Evolutionary conservation across 345 rosid genomes (phyloP).

Genomic region (Lenwebbia sp.): DNA sequence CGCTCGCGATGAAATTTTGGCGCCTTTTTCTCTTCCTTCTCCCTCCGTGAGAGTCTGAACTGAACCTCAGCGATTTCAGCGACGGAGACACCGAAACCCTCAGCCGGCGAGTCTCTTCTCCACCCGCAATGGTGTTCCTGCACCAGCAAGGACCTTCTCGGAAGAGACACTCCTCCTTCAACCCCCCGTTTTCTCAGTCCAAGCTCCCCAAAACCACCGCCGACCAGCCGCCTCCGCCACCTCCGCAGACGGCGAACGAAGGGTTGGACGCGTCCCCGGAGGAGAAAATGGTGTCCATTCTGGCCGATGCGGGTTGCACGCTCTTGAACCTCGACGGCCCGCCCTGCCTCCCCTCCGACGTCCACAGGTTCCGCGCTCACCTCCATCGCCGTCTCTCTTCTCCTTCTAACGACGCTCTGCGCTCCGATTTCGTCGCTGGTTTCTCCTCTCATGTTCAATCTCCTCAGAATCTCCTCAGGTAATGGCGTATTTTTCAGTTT

Average conservation of each 20-base stretch:
- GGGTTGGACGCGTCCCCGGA: background rate
- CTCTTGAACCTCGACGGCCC: conserved; percentile 45
- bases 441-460: conserved; percentile 42
- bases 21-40: background rate
- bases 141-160: conserved; percentile 34
- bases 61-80: background rate
- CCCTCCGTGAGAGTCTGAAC: background rate
- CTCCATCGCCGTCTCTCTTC: conserved; percentile 41
- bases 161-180: conserved; percentile 29
- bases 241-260: background rate
- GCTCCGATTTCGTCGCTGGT: conserved; percentile 41
- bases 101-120: background rate
- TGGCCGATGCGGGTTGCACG: conserved; percentile 76
- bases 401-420: conserved; percentile 21
- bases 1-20: conserved; percentile 1
- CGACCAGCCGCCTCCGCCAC: conserved; percentile 10
- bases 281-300: conserved; percentile 44
- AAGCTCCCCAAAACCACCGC: conserved; percentile 26
- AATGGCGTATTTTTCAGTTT: background rate
- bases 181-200: conserved; percentile 25
- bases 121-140: conserved; percentile 42
- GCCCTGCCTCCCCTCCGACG: conserved; percentile 62
- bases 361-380: conserved; percentile 44
- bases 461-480: conserved; percentile 50
- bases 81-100: background rate